phyloP scores from a whole-genome alignment of 257 asterid species.

The Nicotiana tomentosiformis region DNA sequence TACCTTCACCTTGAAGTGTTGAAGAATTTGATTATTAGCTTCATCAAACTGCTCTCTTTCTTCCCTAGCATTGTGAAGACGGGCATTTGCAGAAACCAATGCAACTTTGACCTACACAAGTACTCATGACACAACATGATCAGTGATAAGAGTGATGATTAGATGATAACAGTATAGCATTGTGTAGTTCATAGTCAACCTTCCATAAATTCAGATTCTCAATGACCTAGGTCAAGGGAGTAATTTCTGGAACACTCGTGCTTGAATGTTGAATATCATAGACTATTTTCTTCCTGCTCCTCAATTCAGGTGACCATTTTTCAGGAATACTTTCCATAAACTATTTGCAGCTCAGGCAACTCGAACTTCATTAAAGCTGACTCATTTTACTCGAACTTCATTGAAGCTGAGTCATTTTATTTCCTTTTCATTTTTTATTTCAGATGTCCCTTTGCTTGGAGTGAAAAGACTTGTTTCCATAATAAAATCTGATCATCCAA shows the following conservation, averaged over 20 bases:
- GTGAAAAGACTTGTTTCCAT: not conserved
- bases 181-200: not conserved
- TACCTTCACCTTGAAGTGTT: slow-evolving; percentile 73
- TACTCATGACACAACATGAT: slow-evolving; percentile 23
- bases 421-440: not conserved
- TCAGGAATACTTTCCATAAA: not conserved
- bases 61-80: slow-evolving; percentile 74
- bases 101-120: slow-evolving; percentile 51
- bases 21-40: slow-evolving; percentile 73
- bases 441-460: not conserved
- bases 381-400: not conserved
- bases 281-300: not conserved
- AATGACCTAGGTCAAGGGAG: not conserved
- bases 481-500: not conserved
- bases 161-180: not conserved
- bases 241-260: not conserved
- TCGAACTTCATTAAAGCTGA: not conserved
- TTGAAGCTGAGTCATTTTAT: not conserved
- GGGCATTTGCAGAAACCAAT: slow-evolving; percentile 57
- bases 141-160: slow-evolving; percentile 1
- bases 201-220: not conserved
- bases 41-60: slow-evolving; percentile 91
- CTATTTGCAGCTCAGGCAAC: not conserved
- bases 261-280: not conserved
- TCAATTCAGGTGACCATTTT: slow-evolving; percentile 1